These are phyloP conservation scores for Tagetes erecta DNA, from an alignment of 129 eudicot genomes.

Conservation along the genomic window DNA sequence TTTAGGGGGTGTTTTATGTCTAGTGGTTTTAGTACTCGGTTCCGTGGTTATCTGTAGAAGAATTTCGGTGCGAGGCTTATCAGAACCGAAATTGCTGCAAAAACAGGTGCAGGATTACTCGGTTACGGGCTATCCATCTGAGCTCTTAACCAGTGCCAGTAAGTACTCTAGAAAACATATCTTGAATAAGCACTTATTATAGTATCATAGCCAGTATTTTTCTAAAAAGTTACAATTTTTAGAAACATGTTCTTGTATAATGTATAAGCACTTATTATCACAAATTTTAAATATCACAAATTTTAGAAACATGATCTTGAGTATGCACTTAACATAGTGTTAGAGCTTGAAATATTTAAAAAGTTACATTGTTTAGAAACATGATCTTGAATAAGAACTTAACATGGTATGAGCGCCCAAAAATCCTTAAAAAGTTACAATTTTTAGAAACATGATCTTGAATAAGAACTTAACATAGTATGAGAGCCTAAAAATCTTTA, in stretches of 20 bases:
- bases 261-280: too few relatives aligned
- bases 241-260: background rate
- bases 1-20: constrained; percentile 37
- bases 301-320: background rate
- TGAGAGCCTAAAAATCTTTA: background rate
- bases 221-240: background rate
- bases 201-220: background rate
- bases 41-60: constrained; percentile 44
- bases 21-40: constrained; percentile 47
- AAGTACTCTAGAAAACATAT: constrained; percentile 30
- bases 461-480: too few relatives aligned
- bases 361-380: background rate
- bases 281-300: background rate
- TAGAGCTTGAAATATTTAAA: background rate
- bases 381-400: constrained; percentile 11
- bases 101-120: constrained; percentile 50
- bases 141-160: constrained; percentile 60
- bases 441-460: background rate
- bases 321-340: background rate
- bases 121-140: constrained; percentile 52
- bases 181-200: background rate
- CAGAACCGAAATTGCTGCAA: constrained; percentile 47
- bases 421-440: background rate
- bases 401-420: background rate
- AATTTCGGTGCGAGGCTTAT: constrained; percentile 30